Percentiles rank a stretch among this genome's conserved stretches.
These are phyloP conservation scores for Aspergillus felis DNA, from an alignment of 2,329 filamentous ascomycete species.

Conservation along the genomic window DNA sequence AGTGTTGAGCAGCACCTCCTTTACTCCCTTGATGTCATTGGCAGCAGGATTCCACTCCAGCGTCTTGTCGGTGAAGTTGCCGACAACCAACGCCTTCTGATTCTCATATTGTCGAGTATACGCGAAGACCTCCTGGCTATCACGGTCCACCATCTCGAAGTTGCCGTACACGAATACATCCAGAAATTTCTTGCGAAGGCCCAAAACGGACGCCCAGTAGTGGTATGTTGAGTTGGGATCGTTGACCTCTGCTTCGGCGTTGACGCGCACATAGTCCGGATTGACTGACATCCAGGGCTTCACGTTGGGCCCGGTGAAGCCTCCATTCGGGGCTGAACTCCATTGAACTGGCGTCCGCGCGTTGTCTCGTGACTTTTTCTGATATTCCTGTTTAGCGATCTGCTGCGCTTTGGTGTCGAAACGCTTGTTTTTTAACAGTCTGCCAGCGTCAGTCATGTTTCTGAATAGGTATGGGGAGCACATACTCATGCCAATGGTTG, in stretches of 20 bases:
- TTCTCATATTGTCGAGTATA: slow-evolving; percentile 46
- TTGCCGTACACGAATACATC: slow-evolving; percentile 66
- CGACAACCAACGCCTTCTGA: slow-evolving; percentile 33
- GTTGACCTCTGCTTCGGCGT: slow-evolving; percentile 49
- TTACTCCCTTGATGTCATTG: slow-evolving; percentile 23
- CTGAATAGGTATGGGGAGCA: slow-evolving; percentile 12
- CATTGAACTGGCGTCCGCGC: slow-evolving; percentile 70
- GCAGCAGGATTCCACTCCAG: slow-evolving; percentile 29
- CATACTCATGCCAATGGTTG: slow-evolving; percentile 52
- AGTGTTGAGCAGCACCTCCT: slow-evolving; percentile 30
- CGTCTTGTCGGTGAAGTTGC: slow-evolving; percentile 32
- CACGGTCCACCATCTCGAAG: slow-evolving; percentile 53
- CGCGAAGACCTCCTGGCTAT: slow-evolving; percentile 53
- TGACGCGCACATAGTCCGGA: slow-evolving; percentile 59
- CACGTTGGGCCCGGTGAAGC: slow-evolving; percentile 55
- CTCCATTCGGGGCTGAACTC: slow-evolving; percentile 56
- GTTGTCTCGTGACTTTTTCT: slow-evolving; percentile 57
- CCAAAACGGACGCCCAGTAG: slow-evolving; percentile 60
- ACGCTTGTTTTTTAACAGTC: slow-evolving; percentile 27
- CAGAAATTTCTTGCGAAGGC: slow-evolving; percentile 56
- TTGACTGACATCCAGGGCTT: slow-evolving; percentile 70
- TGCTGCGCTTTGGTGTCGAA: slow-evolving; percentile 26
- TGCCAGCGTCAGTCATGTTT: slow-evolving; percentile 9
- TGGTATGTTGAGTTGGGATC: slow-evolving; percentile 51
- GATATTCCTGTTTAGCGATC: slow-evolving; percentile 32